phyloP scores from a whole-genome alignment of 2,329 filamentous ascomycete species.

The Aspergillus thermomutatus region DNA sequence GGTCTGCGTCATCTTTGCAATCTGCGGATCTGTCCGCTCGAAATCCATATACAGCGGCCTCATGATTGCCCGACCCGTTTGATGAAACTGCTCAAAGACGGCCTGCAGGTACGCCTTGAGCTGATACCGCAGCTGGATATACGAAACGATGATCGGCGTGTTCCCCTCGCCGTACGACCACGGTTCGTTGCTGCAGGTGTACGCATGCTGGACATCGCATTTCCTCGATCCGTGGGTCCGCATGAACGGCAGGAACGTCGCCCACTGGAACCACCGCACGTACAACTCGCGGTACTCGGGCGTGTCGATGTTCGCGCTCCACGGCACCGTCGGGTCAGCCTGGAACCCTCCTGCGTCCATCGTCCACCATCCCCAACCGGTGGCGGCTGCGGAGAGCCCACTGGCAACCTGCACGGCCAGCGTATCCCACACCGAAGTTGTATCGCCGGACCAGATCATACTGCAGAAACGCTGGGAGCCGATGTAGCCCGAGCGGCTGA shows the following conservation, averaged over 20 bases:
- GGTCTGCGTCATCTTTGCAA: slow-evolving; percentile 17
- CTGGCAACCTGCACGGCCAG: slow-evolving; percentile 57
- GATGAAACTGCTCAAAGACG: slow-evolving; percentile 32
- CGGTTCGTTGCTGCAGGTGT: slow-evolving; percentile 49
- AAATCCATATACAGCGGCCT: slow-evolving; percentile 41
- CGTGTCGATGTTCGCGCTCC: slow-evolving; percentile 53
- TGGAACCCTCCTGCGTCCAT: slow-evolving; percentile 67
- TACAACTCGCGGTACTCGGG: slow-evolving; percentile 57
- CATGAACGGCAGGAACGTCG: slow-evolving; percentile 57
- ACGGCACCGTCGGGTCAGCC: slow-evolving; percentile 36
- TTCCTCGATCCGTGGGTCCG: slow-evolving; percentile 60
- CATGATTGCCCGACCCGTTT: slow-evolving; percentile 35
- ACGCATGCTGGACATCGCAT: slow-evolving; percentile 39
- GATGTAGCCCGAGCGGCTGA: slow-evolving; percentile 53
- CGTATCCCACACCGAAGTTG: slow-evolving; percentile 57
- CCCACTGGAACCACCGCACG: slow-evolving; percentile 65
- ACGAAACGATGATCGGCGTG: slow-evolving; percentile 55
- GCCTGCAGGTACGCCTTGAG: slow-evolving; percentile 36
- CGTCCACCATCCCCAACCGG: slow-evolving; percentile 63
- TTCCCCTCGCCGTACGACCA: slow-evolving; percentile 61
- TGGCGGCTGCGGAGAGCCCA: slow-evolving; percentile 60
- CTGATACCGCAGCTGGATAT: slow-evolving; percentile 55
- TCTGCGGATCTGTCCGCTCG: slow-evolving; percentile 22
- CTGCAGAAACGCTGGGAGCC: slow-evolving; percentile 60
- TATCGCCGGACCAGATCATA: slow-evolving; percentile 59